Percentiles rank a stretch among this genome's conserved stretches.
Conservation (phyloP, 768 basidiomycete species). For the Xerocomus brunneocitrinus region DNA sequence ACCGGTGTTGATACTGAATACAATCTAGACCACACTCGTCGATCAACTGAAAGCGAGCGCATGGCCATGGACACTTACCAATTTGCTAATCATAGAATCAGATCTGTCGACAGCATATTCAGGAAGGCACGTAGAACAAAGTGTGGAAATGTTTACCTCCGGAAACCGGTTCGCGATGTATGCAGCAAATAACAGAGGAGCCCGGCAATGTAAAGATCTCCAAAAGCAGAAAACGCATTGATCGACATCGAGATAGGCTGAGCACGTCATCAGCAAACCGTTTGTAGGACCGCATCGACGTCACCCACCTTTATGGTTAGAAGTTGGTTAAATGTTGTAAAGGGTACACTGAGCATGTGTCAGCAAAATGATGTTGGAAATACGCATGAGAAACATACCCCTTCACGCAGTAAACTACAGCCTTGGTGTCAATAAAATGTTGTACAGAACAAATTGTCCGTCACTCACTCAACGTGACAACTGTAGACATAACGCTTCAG, state of each 20-base stretch:
- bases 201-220: conserved; percentile 46
- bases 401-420: conserved; percentile 33
- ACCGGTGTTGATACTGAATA: conserved; percentile 48
- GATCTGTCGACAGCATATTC: conserved; percentile 24
- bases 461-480: conserved; percentile 31
- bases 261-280: background rate
- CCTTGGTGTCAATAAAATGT: conserved; percentile 1
- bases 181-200: conserved; percentile 46
- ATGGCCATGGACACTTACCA: conserved; percentile 20
- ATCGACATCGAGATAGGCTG: conserved; percentile 44
- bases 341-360: conserved; percentile 33
- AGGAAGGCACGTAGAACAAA: background rate
- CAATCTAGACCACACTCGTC: conserved; percentile 31
- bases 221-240: conserved; percentile 45
- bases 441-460: background rate
- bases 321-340: conserved; percentile 41
- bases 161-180: conserved; percentile 48
- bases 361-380: background rate
- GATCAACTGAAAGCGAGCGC: background rate
- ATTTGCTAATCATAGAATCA: conserved; percentile 47
- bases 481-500: conserved; percentile 18
- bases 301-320: conserved; percentile 37
- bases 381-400: conserved; percentile 28
- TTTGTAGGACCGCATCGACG: background rate
- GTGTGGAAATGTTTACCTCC: conserved; percentile 24